These are phyloP conservation scores for Rhodotorula sp. DNA, from an alignment of 1,284 basidiomycete species.

Conservation along the genomic window DNA sequence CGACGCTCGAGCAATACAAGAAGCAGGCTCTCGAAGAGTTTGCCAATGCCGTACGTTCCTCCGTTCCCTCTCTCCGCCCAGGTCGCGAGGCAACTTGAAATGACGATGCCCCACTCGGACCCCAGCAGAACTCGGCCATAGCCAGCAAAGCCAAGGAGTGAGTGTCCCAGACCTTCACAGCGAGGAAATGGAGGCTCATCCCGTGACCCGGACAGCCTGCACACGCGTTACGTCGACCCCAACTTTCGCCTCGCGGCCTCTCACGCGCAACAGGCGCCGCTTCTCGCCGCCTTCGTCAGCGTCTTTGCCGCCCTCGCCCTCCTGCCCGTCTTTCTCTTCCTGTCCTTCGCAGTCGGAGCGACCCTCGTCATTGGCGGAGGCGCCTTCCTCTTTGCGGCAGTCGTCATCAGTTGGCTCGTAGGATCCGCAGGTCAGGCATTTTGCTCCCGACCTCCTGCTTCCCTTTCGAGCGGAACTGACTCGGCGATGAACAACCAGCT, in stretches of 20 bases:
- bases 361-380: conserved; percentile 26
- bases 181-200: rapidly evolving
- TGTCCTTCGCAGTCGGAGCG: conserved; percentile 12
- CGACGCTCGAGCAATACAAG: conserved; percentile 20
- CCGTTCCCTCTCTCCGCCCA: no score
- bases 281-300: conserved; percentile 15
- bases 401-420: conserved; percentile 18
- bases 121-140: neutral
- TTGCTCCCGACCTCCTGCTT: neutral
- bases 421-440: conserved; percentile 20
- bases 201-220: neutral
- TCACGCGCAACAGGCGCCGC: neutral
- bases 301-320: conserved; percentile 20
- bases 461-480: neutral
- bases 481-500: neutral
- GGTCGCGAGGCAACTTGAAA: neutral
- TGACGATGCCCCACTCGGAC: neutral
- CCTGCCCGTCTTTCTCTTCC: conserved; percentile 22
- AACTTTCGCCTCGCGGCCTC: conserved; percentile 2
- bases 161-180: neutral
- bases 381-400: conserved; percentile 14
- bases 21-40: conserved; percentile 20
- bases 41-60: conserved; percentile 3
- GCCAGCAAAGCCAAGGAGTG: conserved; percentile 14
- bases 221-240: conserved; percentile 21